Base-by-base conservation (phyloP, 306 rosid genomes). In the Dryas alaskensis region DNA sequence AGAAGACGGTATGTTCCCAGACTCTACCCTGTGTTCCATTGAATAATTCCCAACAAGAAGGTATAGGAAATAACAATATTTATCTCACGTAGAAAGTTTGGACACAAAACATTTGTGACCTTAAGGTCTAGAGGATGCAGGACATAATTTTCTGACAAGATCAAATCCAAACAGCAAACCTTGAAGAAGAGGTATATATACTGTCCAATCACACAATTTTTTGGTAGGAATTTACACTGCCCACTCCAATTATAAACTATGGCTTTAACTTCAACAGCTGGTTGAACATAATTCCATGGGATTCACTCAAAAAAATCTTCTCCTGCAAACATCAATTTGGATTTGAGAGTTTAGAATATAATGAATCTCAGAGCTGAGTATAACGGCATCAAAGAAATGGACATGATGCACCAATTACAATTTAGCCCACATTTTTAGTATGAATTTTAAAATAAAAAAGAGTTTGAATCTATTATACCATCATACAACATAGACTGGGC, bases 321-420 rank as follows among this genome's bases (percentile, higher is more conserved):
- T 72, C 76, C 76, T 72, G 76, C 57, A 72, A 67, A 67, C 11
- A 67, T 25, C 3, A 10, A 49, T 67, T 49, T 27, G 46, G 70
- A 48, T 67, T 4, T 47, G 27, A 67, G 57, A 11, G 8, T 60
- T 60, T 17, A 11, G 65, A 13, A 43, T 13, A 5, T 27, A 49
- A 25, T 39, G 9, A 65, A 46, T 4, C 53, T 65, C 45, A 65
- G 39, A 65, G 69, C 53, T 10, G 52, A 43, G 12, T 44, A 49
- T 7, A 25, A 25, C 25, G 50, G 50, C 61, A 31, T 69, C 4
- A 40, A 2, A 7, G 39, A 49, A 49, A 49, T 10, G 52, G 11
- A 49, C 52, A 8, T 3, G 53, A 4, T 49, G 14, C 16, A 49
- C 11, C 53, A 25, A 8, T 57, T 1, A 22, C 61, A 22, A 57